Evolutionary conservation across 345 rosid genomes (phyloP).

Genomic region (Gossypioides kirkii): DNA sequence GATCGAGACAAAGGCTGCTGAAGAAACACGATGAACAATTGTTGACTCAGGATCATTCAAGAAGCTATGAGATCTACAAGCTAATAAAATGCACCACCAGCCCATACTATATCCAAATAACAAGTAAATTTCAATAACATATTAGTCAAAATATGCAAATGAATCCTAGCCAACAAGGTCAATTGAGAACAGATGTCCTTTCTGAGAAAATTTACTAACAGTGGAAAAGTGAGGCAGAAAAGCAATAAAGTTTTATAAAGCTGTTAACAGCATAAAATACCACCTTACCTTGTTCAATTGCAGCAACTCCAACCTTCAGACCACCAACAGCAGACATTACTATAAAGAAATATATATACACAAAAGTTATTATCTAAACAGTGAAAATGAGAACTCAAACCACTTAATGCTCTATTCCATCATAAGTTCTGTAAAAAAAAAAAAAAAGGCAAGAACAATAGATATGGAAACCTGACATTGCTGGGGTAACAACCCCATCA

Average conservation of each 20-base stretch:
- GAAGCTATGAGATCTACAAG: background rate
- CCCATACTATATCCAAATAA: background rate
- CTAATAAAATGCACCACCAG: background rate
- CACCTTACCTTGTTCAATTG: conserved; percentile 64
- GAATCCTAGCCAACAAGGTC: background rate
- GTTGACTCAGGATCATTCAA: background rate
- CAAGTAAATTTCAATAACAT: background rate
- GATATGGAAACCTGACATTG: conserved; percentile 82
- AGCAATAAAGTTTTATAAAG: background rate
- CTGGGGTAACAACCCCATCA: conserved; percentile 95
- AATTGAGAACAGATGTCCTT: background rate
- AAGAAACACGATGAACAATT: background rate
- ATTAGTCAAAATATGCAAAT: background rate
- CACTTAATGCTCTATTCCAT: background rate
- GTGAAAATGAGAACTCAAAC: background rate
- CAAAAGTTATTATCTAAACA: background rate
- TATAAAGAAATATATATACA: conserved; percentile 21
- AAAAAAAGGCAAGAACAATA: conserved; percentile 9
- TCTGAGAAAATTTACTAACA: background rate
- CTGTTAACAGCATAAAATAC: background rate
- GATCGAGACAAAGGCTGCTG: background rate
- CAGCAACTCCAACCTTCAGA: conserved; percentile 74
- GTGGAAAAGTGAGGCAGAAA: background rate
- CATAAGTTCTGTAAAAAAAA: background rate
- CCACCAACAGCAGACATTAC: conserved; percentile 97